Evolutionary conservation across 2,329 filamentous ascomycete species (phyloP).

Genomic region (Coniochaeta hoffmannii): DNA sequence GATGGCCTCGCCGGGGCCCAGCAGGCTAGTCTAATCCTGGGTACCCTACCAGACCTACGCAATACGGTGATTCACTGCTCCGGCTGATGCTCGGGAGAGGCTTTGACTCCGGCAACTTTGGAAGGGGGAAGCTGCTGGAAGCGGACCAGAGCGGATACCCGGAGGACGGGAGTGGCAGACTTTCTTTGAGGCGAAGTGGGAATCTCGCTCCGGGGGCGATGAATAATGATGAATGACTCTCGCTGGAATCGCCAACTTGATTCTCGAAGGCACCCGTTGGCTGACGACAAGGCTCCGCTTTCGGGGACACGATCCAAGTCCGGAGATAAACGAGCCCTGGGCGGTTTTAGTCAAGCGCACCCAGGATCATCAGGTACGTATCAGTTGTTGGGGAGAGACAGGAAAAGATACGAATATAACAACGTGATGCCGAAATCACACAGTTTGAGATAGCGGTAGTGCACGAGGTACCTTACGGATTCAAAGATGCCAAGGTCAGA

Average conservation of each 20-base stretch:
- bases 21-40: neutral
- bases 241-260: neutral
- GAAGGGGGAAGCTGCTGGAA: constrained; percentile 2
- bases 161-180: neutral
- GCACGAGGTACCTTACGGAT: too few relatives aligned
- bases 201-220: neutral
- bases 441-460: too few relatives aligned
- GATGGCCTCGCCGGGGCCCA: neutral
- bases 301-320: constrained; percentile 4
- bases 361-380: neutral
- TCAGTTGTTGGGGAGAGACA: neutral
- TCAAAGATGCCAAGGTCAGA: too few relatives aligned
- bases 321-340: constrained; percentile 1
- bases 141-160: neutral
- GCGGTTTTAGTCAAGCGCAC: neutral
- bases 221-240: neutral
- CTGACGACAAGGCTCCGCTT: constrained; percentile 11
- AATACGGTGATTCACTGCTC: neutral
- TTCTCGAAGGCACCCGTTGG: constrained; percentile 1
- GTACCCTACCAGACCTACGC: too few relatives aligned
- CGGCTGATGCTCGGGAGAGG: neutral
- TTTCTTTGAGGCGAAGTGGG: neutral
- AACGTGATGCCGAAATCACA: too few relatives aligned
- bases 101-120: neutral
- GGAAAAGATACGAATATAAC: too few relatives aligned